These are phyloP conservation scores for Plasmodium yoelii DNA, from an alignment of 169 alveolate species.

Conservation along the genomic window DNA sequence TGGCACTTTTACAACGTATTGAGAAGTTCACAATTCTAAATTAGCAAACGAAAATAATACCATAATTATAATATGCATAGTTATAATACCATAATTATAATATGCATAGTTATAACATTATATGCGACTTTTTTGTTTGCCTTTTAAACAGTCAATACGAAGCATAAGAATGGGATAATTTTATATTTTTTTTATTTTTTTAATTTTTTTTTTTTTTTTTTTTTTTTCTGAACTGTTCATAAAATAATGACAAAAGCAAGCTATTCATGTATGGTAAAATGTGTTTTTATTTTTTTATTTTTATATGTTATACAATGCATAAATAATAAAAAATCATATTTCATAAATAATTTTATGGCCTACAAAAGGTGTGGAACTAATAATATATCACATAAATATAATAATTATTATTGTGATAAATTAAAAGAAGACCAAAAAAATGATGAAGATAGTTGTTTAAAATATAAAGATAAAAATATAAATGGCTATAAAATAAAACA, in stretches of 20 bases:
- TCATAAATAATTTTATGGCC: neutral
- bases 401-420: neutral
- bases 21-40: no score
- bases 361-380: neutral
- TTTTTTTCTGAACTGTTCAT: neutral
- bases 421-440: neutral
- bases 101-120: no score
- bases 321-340: neutral
- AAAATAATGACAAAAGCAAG: conserved; percentile 3
- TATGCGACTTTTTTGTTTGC: no score
- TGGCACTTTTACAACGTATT: no score
- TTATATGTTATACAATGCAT: conserved; percentile 1
- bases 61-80: no score
- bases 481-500: neutral
- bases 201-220: no score
- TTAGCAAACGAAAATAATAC: no score
- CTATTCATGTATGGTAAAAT: neutral
- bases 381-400: neutral
- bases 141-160: no score
- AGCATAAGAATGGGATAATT: no score
- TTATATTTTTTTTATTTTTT: no score
- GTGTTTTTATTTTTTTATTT: neutral
- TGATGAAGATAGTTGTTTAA: neutral
- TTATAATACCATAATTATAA: no score
- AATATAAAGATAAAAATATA: neutral